phyloP scores from a whole-genome alignment of 768 basidiomycete genomes.

The Grammothele lineata region DNA sequence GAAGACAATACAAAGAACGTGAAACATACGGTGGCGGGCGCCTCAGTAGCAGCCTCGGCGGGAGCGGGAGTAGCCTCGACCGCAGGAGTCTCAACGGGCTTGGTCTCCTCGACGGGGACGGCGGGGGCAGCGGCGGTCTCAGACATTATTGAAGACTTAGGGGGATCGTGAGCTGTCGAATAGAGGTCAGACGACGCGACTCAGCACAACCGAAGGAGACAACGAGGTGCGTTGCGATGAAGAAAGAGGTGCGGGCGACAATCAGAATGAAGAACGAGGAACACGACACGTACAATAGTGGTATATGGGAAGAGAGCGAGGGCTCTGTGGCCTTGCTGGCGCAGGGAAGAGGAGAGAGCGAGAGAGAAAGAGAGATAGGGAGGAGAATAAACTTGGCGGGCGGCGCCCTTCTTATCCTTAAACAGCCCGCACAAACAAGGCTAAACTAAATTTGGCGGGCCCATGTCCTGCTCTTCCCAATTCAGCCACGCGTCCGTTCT shows the following conservation, averaged over 20 bases:
- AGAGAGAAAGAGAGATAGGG: conserved; percentile 32
- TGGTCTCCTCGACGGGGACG: conserved; percentile 49
- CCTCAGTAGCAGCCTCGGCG: conserved; percentile 40
- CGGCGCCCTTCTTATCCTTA: conserved; percentile 35
- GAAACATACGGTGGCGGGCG: conserved; percentile 31
- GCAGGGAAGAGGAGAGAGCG: conserved; percentile 26
- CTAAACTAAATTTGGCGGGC: conserved; percentile 28
- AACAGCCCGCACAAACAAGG: conserved; percentile 33
- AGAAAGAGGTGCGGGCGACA: conserved; percentile 8
- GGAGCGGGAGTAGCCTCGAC: conserved; percentile 31
- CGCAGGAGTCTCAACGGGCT: conserved; percentile 41
- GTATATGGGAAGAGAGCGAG: conserved; percentile 56
- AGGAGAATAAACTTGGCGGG: conserved; percentile 22
- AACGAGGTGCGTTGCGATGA: conserved; percentile 7
- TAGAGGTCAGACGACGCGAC: conserved; percentile 18
- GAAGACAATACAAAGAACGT: background rate
- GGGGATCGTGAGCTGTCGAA: conserved; percentile 49
- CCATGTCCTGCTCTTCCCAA: conserved; percentile 16
- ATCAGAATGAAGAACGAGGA: conserved; percentile 7
- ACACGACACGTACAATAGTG: conserved; percentile 39
- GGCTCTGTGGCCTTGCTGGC: conserved; percentile 36
- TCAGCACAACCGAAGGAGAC: conserved; percentile 5
- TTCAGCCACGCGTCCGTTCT: conserved; percentile 16
- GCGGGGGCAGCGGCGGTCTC: conserved; percentile 54
- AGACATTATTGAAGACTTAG: conserved; percentile 70